Conservation (phyloP, 768 basidiomycete species). For the Sutorius australiensis region DNA sequence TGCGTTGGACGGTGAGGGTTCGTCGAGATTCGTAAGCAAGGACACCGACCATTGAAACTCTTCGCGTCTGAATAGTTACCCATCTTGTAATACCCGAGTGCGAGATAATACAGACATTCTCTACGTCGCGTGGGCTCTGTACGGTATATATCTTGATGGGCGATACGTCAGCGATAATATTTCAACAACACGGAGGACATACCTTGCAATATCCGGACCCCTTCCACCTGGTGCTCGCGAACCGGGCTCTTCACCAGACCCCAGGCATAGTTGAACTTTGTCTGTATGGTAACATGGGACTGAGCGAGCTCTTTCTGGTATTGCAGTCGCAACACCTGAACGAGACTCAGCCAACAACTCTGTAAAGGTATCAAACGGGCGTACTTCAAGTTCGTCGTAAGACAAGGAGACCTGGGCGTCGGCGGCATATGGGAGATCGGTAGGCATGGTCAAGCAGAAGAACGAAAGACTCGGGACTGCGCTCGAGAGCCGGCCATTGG, state of each 20-base stretch:
- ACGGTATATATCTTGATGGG: conserved; percentile 77
- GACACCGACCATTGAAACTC: conserved; percentile 80
- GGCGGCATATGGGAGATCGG: conserved; percentile 92
- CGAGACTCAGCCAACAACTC: background rate
- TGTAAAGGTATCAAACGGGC: background rate
- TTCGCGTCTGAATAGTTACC: conserved; percentile 90
- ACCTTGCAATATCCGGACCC: conserved; percentile 90
- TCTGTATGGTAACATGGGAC: conserved; percentile 86
- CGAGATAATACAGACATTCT: conserved; percentile 96
- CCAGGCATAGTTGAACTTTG: conserved; percentile 98
- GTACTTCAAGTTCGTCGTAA: conserved; percentile 86
- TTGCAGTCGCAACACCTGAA: conserved; percentile 77
- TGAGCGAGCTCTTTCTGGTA: conserved; percentile 86
- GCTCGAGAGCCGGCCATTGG: background rate
- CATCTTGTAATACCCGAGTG: conserved; percentile 95
- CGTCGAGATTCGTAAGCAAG: background rate
- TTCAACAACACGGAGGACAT: conserved; percentile 10
- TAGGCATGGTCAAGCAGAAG: conserved; percentile 46
- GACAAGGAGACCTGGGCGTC: conserved; percentile 87
- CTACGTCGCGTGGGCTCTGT: conserved; percentile 80
- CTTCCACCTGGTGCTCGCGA: conserved; percentile 85
- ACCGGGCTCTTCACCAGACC: conserved; percentile 90
- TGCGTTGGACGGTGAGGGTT: conserved; percentile 30
- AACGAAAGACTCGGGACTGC: conserved; percentile 13
- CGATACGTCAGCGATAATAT: conserved; percentile 7